Evolutionary conservation across 331 rosid genomes (phyloP).

Genomic region (Pyrus hybrid): DNA sequence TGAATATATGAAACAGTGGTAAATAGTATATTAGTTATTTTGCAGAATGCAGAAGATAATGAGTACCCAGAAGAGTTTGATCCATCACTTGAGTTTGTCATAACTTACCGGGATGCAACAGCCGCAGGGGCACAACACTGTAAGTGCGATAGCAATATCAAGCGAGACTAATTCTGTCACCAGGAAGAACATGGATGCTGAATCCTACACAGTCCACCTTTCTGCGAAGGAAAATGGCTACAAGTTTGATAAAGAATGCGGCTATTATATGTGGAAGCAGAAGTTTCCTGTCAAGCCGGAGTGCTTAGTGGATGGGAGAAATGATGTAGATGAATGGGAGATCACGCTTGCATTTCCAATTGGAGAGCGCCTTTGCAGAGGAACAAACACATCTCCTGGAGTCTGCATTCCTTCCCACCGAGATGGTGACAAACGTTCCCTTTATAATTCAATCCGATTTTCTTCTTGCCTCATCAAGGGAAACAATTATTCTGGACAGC

Average conservation of each 20-base stretch:
- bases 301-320: constrained; percentile 48
- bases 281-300: constrained; percentile 53
- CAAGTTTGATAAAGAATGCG: constrained; percentile 26
- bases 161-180: constrained; percentile 37
- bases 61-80: not conserved
- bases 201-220: constrained; percentile 57
- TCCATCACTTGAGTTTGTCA: too few species aligned
- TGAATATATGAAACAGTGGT: too few species aligned
- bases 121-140: constrained; percentile 21
- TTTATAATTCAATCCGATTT: constrained; percentile 84
- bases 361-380: constrained; percentile 40
- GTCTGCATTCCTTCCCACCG: constrained; percentile 85
- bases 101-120: too few species aligned
- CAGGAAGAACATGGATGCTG: constrained; percentile 57
- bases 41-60: too few species aligned
- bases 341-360: constrained; percentile 68
- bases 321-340: constrained; percentile 47
- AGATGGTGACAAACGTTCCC: constrained; percentile 70
- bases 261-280: constrained; percentile 74
- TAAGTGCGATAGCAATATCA: constrained; percentile 36
- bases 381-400: constrained; percentile 38
- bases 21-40: too few species aligned
- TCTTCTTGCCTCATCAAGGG: constrained; percentile 75
- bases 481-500: constrained; percentile 54
- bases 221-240: constrained; percentile 21